These are phyloP conservation scores for Candida sanyiensis DNA, from an alignment of 805 yeast genomes.

Conservation along the genomic window DNA sequence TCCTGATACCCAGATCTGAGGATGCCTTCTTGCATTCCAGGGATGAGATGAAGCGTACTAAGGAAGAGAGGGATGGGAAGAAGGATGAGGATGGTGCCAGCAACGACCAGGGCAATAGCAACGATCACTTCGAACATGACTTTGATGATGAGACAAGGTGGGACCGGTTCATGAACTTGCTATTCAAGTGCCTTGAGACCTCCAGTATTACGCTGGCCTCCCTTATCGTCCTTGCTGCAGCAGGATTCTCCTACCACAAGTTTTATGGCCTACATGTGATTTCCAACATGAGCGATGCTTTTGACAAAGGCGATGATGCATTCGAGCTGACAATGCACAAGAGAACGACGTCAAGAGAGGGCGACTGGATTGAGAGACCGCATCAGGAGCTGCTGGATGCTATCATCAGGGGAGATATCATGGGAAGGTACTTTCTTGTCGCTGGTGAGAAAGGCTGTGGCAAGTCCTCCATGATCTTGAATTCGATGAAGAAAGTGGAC, in stretches of 20 bases:
- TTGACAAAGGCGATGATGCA: constrained; percentile 62
- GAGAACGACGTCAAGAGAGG: constrained; percentile 31
- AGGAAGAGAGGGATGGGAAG: constrained; percentile 1
- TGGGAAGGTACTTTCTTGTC: constrained; percentile 64
- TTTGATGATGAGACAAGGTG: constrained; percentile 14
- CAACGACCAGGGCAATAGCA: constrained; percentile 8
- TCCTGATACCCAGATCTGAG: constrained; percentile 19
- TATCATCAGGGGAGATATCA: constrained; percentile 55
- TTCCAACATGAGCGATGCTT: constrained; percentile 59
- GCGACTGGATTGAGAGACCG: constrained; percentile 64
- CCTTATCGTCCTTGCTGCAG: constrained; percentile 57
- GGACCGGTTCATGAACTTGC: constrained; percentile 14
- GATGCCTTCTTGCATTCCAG: constrained; percentile 15
- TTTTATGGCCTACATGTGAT: constrained; percentile 55
- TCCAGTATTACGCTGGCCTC: constrained; percentile 69
- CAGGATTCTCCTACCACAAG: constrained; percentile 68
- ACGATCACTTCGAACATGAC: constrained; percentile 12
- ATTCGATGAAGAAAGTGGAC: constrained; percentile 57
- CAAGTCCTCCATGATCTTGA: constrained; percentile 68
- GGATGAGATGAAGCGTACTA: neutral
- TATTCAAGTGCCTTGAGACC: constrained; percentile 52
- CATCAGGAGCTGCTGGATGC: constrained; percentile 62
- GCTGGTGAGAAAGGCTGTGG: constrained; percentile 89
- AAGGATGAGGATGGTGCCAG: constrained; percentile 6
- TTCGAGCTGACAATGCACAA: constrained; percentile 51